Percentiles rank a stretch among this genome's conserved stretches.
Conservation (phyloP, 176 grass and related monocot genomes). For the Calamus simplicifolius region DNA sequence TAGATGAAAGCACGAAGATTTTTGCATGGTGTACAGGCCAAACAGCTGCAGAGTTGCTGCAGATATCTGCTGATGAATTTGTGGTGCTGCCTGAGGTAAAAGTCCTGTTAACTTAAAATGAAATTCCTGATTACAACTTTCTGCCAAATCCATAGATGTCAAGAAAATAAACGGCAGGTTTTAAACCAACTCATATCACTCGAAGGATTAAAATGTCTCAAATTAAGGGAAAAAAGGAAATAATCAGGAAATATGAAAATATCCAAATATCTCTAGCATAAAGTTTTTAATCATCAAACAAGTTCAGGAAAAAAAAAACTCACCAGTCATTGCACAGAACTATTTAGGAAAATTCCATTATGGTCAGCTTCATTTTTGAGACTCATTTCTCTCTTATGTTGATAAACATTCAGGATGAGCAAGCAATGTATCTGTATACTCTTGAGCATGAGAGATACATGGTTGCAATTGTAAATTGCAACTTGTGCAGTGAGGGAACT, state of each 20-base stretch:
- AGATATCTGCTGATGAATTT: slow-evolving; percentile 86
- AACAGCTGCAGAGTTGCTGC: slow-evolving; percentile 77
- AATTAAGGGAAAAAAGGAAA: too few species aligned
- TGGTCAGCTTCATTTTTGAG: background rate
- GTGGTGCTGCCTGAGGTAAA: slow-evolving; percentile 67
- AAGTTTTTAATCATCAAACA: too few species aligned
- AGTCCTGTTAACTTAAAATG: background rate
- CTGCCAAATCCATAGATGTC: background rate
- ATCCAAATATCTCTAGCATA: too few species aligned
- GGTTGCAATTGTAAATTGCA: slow-evolving; percentile 61
- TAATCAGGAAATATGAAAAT: too few species aligned
- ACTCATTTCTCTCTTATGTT: slow-evolving; percentile 10
- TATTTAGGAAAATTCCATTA: too few species aligned
- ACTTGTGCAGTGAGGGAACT: slow-evolving; percentile 14
- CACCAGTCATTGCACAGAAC: too few species aligned
- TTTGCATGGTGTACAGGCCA: slow-evolving; percentile 64
- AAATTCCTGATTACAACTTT: background rate
- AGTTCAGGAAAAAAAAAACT: too few species aligned
- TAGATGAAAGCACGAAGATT: slow-evolving; percentile 56
- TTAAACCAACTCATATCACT: background rate
- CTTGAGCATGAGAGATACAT: slow-evolving; percentile 64
- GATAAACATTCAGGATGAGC: slow-evolving; percentile 66
- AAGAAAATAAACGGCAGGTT: background rate
- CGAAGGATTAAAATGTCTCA: too few species aligned
- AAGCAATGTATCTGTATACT: slow-evolving; percentile 80